Percentiles rank a stretch among this genome's conserved stretches.
Evolutionary conservation across 2,329 filamentous ascomycete genomes (phyloP).

Genomic region (Fusarium sp.): DNA sequence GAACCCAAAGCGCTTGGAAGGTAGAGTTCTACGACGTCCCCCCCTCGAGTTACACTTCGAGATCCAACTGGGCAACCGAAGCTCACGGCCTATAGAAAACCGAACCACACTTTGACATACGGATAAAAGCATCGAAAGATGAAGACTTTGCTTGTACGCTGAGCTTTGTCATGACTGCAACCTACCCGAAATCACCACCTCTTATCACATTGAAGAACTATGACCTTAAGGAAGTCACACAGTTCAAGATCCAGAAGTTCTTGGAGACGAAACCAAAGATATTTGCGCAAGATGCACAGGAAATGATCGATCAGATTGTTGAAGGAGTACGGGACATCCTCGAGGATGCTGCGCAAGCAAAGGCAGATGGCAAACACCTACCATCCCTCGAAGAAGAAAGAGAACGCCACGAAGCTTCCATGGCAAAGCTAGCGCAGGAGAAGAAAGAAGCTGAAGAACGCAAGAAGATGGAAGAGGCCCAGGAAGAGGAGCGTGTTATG

Average conservation of each 20-base stretch:
- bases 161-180: conserved; percentile 85
- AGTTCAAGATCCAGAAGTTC: conserved; percentile 75
- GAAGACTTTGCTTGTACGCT: conserved; percentile 77
- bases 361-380: conserved; percentile 78
- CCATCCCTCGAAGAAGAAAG: conserved; percentile 92
- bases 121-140: conserved; percentile 78
- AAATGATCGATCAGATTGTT: conserved; percentile 74
- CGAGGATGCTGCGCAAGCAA: conserved; percentile 85
- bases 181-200: conserved; percentile 88
- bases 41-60: conserved; percentile 28
- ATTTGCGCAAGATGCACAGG: conserved; percentile 64
- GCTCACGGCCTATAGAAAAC: conserved; percentile 68
- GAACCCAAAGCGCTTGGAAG: conserved; percentile 84
- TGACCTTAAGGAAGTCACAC: conserved; percentile 75
- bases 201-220: conserved; percentile 75
- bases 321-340: conserved; percentile 79
- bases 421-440: conserved; percentile 70
- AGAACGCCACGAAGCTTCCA: conserved; percentile 80
- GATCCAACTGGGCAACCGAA: conserved; percentile 27
- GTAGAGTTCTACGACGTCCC: conserved; percentile 56
- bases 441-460: conserved; percentile 65
- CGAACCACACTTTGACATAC: conserved; percentile 85
- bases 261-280: conserved; percentile 68
- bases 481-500: conserved; percentile 77
- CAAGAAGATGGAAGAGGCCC: conserved; percentile 66